Evolutionary conservation across 1,284 basidiomycete species (phyloP).

Genomic region (Ganoderma sinense): DNA sequence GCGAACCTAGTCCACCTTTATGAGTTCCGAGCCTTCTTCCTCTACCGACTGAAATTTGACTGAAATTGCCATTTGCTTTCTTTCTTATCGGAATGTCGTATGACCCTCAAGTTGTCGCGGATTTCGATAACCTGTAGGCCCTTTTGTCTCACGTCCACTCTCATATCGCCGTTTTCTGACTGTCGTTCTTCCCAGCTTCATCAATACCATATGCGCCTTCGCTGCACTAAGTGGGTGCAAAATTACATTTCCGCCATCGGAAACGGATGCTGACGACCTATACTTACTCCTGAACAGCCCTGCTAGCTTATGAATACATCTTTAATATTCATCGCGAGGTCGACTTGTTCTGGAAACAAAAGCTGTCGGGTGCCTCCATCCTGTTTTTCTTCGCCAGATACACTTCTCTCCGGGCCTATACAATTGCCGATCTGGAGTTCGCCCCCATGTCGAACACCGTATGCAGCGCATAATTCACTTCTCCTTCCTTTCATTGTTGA

Average conservation of each 20-base stretch:
- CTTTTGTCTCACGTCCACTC: neutral
- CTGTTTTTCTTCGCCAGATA: neutral
- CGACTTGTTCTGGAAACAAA: neutral
- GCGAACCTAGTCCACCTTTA: neutral
- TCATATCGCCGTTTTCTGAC: neutral
- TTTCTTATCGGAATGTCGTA: neutral
- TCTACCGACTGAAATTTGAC: no score
- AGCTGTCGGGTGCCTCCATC: neutral
- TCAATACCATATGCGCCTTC: neutral
- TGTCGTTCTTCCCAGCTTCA: neutral
- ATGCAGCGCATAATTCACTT: neutral
- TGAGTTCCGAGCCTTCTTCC: neutral
- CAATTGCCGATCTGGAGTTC: neutral
- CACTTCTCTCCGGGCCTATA: neutral
- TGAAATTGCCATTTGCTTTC: no score
- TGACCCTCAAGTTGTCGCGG: neutral
- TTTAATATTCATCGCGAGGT: neutral
- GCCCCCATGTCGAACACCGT: neutral
- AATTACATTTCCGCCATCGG: neutral
- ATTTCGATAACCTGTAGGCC: neutral
- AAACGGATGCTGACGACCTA: neutral
- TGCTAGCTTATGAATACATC: neutral
- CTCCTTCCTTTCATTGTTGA: neutral
- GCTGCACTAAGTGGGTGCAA: neutral
- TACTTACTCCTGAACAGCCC: neutral